phyloP scores from a whole-genome alignment of 2,329 filamentous ascomycete species.

The Sarocladium kiliense region DNA sequence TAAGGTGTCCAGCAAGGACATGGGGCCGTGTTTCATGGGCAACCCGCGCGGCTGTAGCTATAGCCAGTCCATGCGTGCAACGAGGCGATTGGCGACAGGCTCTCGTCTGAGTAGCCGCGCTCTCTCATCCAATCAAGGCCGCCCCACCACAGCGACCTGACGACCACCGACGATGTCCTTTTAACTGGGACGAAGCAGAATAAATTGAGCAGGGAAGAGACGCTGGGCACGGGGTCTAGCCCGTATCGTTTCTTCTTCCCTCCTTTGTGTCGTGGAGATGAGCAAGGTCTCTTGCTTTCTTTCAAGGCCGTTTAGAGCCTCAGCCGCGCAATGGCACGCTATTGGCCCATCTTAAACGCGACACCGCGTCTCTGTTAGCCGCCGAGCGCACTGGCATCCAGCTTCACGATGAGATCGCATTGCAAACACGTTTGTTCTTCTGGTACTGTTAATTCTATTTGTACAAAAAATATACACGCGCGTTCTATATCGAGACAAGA shows the following conservation, averaged over 20 bases:
- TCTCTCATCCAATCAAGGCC: slow-evolving; percentile 20
- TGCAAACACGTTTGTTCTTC: not conserved
- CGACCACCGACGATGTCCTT: not conserved
- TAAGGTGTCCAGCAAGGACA: not conserved
- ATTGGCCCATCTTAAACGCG: slow-evolving; percentile 4
- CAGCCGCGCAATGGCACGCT: not conserved
- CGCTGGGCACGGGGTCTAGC: not conserved
- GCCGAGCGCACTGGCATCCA: not conserved
- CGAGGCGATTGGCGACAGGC: not conserved
- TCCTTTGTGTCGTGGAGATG: not conserved
- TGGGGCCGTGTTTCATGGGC: slow-evolving; percentile 1
- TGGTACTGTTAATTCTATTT: not conserved
- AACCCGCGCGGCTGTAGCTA: slow-evolving; percentile 9
- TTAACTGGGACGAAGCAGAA: not conserved
- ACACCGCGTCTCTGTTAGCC: not conserved
- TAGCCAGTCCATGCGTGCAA: not conserved
- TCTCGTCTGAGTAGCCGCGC: slow-evolving; percentile 13
- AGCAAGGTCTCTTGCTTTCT: not conserved
- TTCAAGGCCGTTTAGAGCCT: not conserved
- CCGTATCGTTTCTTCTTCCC: not conserved
- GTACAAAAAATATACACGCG: not conserved
- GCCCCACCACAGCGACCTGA: slow-evolving; percentile 14
- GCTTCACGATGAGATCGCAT: not conserved
- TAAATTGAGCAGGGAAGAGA: not conserved
- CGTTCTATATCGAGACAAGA: not conserved